phyloP scores from a whole-genome alignment of 2,329 filamentous ascomycete species.

The Cercospora janseana region DNA sequence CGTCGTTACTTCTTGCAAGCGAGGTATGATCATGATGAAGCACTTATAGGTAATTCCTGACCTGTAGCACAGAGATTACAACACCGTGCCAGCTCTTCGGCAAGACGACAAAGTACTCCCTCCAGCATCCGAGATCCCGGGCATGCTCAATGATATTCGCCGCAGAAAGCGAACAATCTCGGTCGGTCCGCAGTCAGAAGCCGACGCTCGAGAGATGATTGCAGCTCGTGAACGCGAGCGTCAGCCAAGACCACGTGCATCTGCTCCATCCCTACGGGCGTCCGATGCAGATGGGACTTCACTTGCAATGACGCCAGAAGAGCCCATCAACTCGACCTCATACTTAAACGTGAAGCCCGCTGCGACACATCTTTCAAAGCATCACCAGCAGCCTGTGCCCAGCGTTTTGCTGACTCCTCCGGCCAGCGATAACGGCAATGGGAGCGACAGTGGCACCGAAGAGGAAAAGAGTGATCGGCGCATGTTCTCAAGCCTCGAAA shows the following conservation, averaged over 20 bases:
- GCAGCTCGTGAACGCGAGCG: conserved; percentile 73
- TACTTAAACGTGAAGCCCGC: conserved; percentile 20
- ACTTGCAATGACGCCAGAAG: conserved; percentile 19
- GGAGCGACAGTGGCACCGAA: conserved; percentile 37
- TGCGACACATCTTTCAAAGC: conserved; percentile 28
- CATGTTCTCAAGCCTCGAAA: conserved; percentile 79
- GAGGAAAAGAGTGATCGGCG: conserved; percentile 51
- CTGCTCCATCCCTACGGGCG: conserved; percentile 13
- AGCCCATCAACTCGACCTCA: conserved; percentile 14
- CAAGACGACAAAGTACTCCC: conserved; percentile 87
- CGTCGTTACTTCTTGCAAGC: conserved; percentile 88
- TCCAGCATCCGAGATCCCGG: conserved; percentile 80
- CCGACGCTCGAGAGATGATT: conserved; percentile 92
- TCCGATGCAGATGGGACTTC: background rate
- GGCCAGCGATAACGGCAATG: conserved; percentile 32
- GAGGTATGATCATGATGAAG: conserved; percentile 51
- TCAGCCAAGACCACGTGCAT: conserved; percentile 12
- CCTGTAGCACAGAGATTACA: conserved; percentile 68
- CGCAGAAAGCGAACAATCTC: conserved; percentile 80
- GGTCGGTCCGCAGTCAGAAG: conserved; percentile 89
- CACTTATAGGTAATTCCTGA: background rate
- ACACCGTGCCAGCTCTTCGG: conserved; percentile 70
- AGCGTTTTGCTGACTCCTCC: conserved; percentile 40
- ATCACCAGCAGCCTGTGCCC: conserved; percentile 34
- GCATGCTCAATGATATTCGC: conserved; percentile 76